Evolutionary conservation across 2,329 filamentous ascomycete genomes (phyloP).

Genomic region (Rutstroemia sp.): DNA sequence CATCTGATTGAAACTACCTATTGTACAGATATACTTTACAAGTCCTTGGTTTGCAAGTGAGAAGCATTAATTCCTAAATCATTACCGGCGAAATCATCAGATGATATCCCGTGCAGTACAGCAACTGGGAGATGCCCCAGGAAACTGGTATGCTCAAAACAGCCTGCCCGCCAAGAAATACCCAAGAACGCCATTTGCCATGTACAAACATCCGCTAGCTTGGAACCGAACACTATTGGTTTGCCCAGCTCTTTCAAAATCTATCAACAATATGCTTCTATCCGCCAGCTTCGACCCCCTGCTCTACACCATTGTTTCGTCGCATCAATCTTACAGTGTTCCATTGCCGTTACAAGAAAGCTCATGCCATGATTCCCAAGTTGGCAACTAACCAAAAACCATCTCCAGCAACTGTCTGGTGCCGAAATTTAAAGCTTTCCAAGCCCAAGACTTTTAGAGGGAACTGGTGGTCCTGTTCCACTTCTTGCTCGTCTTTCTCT

Average conservation of each 20-base stretch:
- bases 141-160: not conserved
- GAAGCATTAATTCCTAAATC: constrained; percentile 14
- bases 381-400: not conserved
- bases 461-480: constrained; percentile 33
- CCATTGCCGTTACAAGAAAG: not conserved
- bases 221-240: not conserved
- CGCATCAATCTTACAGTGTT: not conserved
- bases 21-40: not conserved
- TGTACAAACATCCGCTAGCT: constrained; percentile 2
- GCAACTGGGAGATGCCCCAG: not conserved
- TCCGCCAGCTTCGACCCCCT: not conserved
- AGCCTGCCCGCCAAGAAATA: constrained; percentile 1
- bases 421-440: constrained; percentile 5
- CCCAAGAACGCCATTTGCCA: constrained; percentile 5
- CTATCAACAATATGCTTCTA: not conserved
- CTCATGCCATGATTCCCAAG: not conserved
- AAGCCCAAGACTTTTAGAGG: constrained; percentile 15
- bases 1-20: not conserved
- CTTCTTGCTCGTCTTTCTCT: constrained; percentile 38
- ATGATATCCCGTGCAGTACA: constrained; percentile 3
- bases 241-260: not conserved
- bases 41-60: not conserved
- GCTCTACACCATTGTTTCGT: not conserved
- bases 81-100: not conserved
- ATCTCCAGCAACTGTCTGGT: constrained; percentile 14